Evolutionary conservation across 495 filamentous ascomycete genomes (phyloP), one percentile per base, ranked within the genome.

Genomic region (Penicillium turbatum): DNA sequence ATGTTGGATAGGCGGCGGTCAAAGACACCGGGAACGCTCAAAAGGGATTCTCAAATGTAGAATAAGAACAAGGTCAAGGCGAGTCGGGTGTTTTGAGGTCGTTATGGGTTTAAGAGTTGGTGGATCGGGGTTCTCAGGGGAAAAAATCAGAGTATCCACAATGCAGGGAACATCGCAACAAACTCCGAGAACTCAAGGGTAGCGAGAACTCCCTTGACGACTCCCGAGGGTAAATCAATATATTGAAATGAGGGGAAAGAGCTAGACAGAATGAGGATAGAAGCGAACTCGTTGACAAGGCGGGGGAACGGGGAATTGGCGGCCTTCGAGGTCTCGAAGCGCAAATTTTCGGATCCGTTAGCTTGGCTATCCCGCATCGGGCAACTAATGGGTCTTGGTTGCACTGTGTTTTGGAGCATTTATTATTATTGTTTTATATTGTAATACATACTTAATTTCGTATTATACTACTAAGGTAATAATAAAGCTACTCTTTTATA

Each of bases 141-240:
- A 48, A 51, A 57, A 62, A 62, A 47, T 36, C 32, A 40, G 30
- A 36, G 62, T 65, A 56, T 48, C 62, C 59, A 65, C 62, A 47
- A 24, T 39, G 13, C 48, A 24, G 40, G 51, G 26, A 64, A 62
- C 61, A 62, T 59, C 41, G 54, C 53, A 59, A 24, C n/a, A 24
- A 24, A 24, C 21, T 59, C 37, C 55, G 42, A 59, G 48, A 48
- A 56, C 30, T 53, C 58, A 52, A 50, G 54, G 61, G 61, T 9
- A 2, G 30, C 34, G 27, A 55, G 16, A 38, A 42, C n/a, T n/a
- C 21, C 46, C 34, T 39, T 35, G 32, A 32, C 27, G n/a, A 21
- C 37, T 51, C 35, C 43, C 21, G 38, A 40, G 37, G n/a, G n/a
- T n/a, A n/a, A n/a, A n/a, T n/a, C n/a, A n/a, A 11, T 36, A 35